Conservation (phyloP, 225 moss, liverwort and hornwort genomes). For the Climacium dendroides region DNA sequence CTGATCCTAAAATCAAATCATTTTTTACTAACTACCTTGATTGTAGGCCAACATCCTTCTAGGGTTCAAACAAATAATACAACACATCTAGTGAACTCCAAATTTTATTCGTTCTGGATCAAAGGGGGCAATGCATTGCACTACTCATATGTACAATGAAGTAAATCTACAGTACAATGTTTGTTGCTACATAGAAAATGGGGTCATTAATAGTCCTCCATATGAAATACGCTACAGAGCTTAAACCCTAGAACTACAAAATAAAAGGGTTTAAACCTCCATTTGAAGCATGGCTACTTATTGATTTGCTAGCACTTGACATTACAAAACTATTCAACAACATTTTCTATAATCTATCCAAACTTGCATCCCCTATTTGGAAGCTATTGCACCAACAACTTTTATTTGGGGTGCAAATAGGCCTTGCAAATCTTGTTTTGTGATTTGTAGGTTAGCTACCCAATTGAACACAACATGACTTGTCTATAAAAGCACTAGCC, state of each 20-base stretch:
- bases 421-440: not conserved
- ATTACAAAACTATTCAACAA: not conserved
- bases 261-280: not conserved
- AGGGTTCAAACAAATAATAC: accelerated
- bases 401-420: not conserved
- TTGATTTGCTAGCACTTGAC: not conserved
- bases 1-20: not conserved
- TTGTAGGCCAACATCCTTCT: not conserved
- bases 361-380: not conserved
- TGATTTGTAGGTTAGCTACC: not conserved
- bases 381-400: not conserved
- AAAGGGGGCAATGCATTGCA: not conserved
- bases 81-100: not conserved
- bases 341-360: not conserved
- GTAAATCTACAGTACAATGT: no score
- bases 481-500: not conserved
- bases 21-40: not conserved
- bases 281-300: no score
- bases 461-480: not conserved
- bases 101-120: not conserved
- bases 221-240: not conserved
- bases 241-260: not conserved
- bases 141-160: not conserved
- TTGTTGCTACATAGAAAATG: not conserved
- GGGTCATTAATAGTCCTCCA: no score